Percentiles rank a stretch among this genome's conserved stretches.
Evolutionary conservation across 495 filamentous ascomycete species (phyloP).

Genomic region (Penicillium lividum): DNA sequence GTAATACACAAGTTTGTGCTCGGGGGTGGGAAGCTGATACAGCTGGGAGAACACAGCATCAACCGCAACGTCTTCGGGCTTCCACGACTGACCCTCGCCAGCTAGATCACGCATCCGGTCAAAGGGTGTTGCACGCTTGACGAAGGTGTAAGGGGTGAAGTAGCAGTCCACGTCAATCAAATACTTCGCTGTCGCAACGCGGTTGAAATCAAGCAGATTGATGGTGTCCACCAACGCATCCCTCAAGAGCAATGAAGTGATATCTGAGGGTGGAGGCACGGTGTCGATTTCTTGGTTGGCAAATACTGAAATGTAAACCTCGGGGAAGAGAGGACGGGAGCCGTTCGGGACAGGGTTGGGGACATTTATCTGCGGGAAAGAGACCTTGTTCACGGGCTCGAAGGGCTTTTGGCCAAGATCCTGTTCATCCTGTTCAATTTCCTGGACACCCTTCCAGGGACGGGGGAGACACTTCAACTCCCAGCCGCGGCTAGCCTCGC

Average conservation of each 20-base stretch:
- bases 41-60: constrained; percentile 96
- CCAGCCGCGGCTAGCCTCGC: constrained; percentile 70
- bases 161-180: constrained; percentile 95
- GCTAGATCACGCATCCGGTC: constrained; percentile 78
- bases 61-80: constrained; percentile 95
- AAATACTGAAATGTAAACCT: constrained; percentile 92
- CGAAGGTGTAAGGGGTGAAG: constrained; percentile 83
- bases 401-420: constrained; percentile 30
- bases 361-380: constrained; percentile 71
- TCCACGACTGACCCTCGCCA: constrained; percentile 76
- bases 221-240: constrained; percentile 92
- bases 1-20: constrained; percentile 96
- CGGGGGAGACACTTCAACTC: constrained; percentile 78
- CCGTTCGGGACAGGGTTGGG: constrained; percentile 75
- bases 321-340: constrained; percentile 76
- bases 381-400: constrained; percentile 63
- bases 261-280: constrained; percentile 72
- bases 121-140: constrained; percentile 88
- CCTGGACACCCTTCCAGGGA: constrained; percentile 67
- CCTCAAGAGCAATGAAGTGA: constrained; percentile 78
- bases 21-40: constrained; percentile 80
- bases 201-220: constrained; percentile 90
- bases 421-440: constrained; percentile 42
- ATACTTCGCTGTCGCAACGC: constrained; percentile 80
- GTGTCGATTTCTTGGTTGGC: constrained; percentile 87